Conservation (phyloP, 176 grass and related monocot genomes). For the Saccharum spontaneum region DNA sequence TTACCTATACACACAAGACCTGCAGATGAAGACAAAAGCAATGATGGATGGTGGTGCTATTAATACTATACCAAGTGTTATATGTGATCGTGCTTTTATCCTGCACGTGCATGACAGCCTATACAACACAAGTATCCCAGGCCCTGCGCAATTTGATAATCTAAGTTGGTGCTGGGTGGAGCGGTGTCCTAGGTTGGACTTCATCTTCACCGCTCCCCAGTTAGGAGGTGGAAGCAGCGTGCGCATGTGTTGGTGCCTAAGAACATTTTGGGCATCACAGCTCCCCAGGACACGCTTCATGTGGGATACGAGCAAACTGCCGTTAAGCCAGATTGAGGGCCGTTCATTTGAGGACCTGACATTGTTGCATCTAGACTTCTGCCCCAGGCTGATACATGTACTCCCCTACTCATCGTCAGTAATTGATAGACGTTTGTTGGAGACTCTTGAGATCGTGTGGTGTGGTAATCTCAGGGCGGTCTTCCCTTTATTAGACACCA, state of each 20-base stretch:
- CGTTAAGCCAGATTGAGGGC: fast-evolving
- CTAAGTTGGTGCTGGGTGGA: conserved; percentile 12
- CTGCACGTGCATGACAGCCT: not conserved
- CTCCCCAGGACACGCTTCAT: not conserved
- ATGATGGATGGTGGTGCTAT: too few relatives aligned
- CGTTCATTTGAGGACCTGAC: fast-evolving
- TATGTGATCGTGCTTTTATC: not conserved
- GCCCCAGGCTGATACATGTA: too few relatives aligned
- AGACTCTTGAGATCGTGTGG: not conserved
- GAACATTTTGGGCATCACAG: not conserved
- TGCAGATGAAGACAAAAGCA: not conserved
- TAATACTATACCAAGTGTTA: not conserved
- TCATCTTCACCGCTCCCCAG: not conserved
- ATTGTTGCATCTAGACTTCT: too few relatives aligned
- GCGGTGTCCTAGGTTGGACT: not conserved
- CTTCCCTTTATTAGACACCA: not conserved
- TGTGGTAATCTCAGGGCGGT: not conserved
- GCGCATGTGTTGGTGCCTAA: fast-evolving
- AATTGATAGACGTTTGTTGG: too few relatives aligned
- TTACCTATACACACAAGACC: not conserved
- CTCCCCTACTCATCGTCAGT: too few relatives aligned
- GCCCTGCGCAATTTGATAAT: fast-evolving
- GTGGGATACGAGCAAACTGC: not conserved
- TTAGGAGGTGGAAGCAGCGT: too few relatives aligned
- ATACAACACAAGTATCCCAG: not conserved